Percentiles rank a stretch among this genome's conserved stretches.
phyloP scores from a whole-genome alignment of 2,329 filamentous ascomycete species.

The Aspergillus sojae region DNA sequence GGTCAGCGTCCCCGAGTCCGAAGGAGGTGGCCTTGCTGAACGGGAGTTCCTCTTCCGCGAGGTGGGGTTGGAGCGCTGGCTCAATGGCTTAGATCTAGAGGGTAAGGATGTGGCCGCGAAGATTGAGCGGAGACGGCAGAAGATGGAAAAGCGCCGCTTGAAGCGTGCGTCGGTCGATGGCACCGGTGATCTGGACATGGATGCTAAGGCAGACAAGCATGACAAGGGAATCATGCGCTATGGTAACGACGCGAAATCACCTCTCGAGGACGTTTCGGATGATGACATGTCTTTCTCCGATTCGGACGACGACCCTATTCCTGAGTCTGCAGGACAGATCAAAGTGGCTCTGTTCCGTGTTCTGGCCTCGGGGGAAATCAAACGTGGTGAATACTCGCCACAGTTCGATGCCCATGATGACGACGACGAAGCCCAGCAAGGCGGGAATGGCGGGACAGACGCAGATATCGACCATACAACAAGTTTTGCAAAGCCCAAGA shows the following conservation, averaged over 20 bases:
- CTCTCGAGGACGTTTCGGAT: slow-evolving; percentile 72
- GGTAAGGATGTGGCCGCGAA: slow-evolving; percentile 88
- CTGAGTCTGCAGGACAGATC: slow-evolving; percentile 95
- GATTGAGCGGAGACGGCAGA: slow-evolving; percentile 63
- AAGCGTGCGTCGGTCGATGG: slow-evolving; percentile 69
- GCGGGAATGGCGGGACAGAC: slow-evolving; percentile 65
- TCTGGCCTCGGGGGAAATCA: slow-evolving; percentile 92
- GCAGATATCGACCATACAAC: slow-evolving; percentile 94
- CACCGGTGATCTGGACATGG: slow-evolving; percentile 49
- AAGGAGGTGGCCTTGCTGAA: slow-evolving; percentile 92
- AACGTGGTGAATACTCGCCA: slow-evolving; percentile 95
- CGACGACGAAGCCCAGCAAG: slow-evolving; percentile 69
- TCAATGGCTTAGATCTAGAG: slow-evolving; percentile 94
- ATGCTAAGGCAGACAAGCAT: slow-evolving; percentile 34
- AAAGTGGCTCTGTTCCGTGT: slow-evolving; percentile 97
- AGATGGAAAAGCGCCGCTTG: slow-evolving; percentile 81
- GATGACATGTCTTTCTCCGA: slow-evolving; percentile 69
- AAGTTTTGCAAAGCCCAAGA: slow-evolving; percentile 95
- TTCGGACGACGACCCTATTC: slow-evolving; percentile 81
- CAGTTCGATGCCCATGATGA: slow-evolving; percentile 97
- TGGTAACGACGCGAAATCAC: slow-evolving; percentile 72
- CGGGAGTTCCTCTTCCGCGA: slow-evolving; percentile 96
- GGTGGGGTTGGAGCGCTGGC: slow-evolving; percentile 92
- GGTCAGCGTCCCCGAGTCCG: slow-evolving; percentile 89
- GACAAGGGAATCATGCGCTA: slow-evolving; percentile 72